phyloP scores from a whole-genome alignment of 306 rosid genomes.

The Cicer judaicum region DNA sequence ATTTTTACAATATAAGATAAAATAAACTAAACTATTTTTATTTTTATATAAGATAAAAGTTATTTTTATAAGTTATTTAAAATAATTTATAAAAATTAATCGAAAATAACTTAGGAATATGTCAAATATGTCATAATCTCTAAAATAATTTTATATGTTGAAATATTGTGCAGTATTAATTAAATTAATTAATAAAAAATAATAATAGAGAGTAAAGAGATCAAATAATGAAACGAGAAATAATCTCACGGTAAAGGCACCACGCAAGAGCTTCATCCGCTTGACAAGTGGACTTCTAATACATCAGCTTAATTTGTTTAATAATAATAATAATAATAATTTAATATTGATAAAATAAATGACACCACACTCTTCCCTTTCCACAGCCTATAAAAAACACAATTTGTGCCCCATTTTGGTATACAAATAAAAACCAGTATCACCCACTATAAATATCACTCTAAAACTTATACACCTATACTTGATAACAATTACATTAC shows the following conservation, averaged over 20 bases:
- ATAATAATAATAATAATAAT: background rate
- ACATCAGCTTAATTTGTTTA: conserved; percentile 30
- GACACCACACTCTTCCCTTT: conserved; percentile 50
- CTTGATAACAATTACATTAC: background rate
- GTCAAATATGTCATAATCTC: no score
- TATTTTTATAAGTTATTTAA: no score
- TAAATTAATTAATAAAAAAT: no score
- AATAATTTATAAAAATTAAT: no score
- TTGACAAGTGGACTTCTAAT: conserved; percentile 51
- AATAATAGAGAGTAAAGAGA: background rate
- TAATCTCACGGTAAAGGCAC: conserved; percentile 1
- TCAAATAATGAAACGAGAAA: conserved; percentile 14
- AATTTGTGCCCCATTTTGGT: conserved; percentile 43
- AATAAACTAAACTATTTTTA: no score
- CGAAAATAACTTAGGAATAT: no score
- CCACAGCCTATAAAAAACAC: conserved; percentile 51
- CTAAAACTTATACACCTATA: conserved; percentile 17
- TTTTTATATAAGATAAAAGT: no score
- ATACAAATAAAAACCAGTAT: conserved; percentile 23
- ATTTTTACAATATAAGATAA: no score
- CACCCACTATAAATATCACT: conserved; percentile 39
- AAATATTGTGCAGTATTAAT: no score
- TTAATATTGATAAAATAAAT: conserved; percentile 26
- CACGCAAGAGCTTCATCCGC: conserved; percentile 19
- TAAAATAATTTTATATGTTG: no score